Evolutionary conservation across 139 green algal species (phyloP), one percentile per base, ranked within the genome.

Genomic region (Chlamydomonas sphaeroides): DNA sequence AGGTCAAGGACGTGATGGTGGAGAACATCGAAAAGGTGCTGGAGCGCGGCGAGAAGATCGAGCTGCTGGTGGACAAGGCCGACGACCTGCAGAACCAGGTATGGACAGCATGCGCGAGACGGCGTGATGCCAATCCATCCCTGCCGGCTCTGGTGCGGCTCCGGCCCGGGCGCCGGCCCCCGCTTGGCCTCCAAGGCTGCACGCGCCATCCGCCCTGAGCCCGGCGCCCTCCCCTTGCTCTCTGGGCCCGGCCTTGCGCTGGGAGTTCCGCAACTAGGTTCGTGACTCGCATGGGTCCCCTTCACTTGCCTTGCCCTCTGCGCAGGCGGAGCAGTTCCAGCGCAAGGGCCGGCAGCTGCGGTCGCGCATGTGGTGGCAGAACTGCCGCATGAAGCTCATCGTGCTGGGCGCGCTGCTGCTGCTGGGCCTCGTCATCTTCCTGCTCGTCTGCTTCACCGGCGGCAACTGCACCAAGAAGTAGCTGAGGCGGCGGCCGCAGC

Each of bases 1-100:
- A 98, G 61, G 92, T 98, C 28, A 95, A 95, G 85, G 92, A 93
- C 49, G 91, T 98, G 56, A 98, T 98, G 94, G 87, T 98, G 51
- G 91, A 97, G 68, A 98, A 98, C 88, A 97, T 98, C 57, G 95
- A 98, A 25, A 95, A 96, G 91, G 93, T 98, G 74, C 84, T 99
- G 72, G 96, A 98, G 39, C 89, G 96, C 5, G 96, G 96, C 1
- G 95, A 99, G 85, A 89, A 93, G 77, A 95, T 99, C 32, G 96
- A 99, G 89, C 88, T 98, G 83, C 89, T 99, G 68, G 96, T 98
- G 42, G 91, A 98, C 88, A 98, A 97, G 83, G 96, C 96, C 26
- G 96, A 98, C 59, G 86, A 93, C 6, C 83, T 95, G 56, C 84
- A 72, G 5, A 77, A 84, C 30, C 85, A 92, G 84, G 91, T 88